These are phyloP conservation scores for Mycena belliarum DNA, from an alignment of 768 basidiomycete genomes.

Conservation along the genomic window DNA sequence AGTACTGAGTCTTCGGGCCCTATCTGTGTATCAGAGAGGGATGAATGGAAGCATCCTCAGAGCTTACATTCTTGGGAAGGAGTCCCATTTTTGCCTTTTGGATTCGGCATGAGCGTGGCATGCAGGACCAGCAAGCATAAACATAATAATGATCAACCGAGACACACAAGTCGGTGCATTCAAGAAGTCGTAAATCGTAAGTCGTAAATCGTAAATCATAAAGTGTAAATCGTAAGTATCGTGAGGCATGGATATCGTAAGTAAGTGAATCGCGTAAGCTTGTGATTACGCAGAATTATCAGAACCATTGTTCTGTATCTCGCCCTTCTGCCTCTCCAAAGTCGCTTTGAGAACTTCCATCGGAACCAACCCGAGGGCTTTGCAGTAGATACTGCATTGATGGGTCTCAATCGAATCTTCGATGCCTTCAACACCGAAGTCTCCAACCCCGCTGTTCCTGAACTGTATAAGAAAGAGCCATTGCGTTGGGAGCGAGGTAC, in stretches of 20 bases:
- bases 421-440: not conserved
- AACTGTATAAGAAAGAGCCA: not conserved
- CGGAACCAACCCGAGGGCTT: not conserved
- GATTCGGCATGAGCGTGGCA: not conserved
- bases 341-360: not conserved
- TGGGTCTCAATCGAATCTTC: not conserved
- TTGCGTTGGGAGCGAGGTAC: not conserved
- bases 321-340: not conserved
- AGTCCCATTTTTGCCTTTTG: not conserved
- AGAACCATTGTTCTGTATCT: not conserved
- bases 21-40: not conserved
- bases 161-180: not conserved
- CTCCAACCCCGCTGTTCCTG: slow-evolving; percentile 1
- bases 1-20: not conserved
- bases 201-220: too few relatives aligned
- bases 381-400: not conserved
- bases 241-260: too few relatives aligned
- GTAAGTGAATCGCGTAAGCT: too few relatives aligned
- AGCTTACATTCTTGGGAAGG: not conserved
- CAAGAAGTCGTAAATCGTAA: too few relatives aligned
- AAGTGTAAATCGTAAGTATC: too few relatives aligned
- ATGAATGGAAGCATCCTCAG: too few relatives aligned
- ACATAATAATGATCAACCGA: not conserved
- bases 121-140: not conserved
- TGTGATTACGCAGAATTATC: too few relatives aligned